Conservation (phyloP, 805 yeast genomes). For the Maudiozyma bulderi region DNA sequence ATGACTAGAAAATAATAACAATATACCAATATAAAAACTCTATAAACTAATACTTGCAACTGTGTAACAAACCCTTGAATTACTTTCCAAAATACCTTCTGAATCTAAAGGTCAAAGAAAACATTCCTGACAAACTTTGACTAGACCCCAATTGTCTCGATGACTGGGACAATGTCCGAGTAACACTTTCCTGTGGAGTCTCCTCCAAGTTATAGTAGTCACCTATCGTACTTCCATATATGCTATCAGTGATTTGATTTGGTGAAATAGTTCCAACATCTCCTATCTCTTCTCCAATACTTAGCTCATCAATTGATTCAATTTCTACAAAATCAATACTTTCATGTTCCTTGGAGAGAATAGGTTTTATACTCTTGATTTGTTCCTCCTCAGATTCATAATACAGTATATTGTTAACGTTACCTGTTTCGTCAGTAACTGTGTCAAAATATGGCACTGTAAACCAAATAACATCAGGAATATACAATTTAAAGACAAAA, state of each 20-base stretch:
- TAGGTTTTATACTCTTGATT: background rate
- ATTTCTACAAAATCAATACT: constrained; percentile 20
- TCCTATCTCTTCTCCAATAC: constrained; percentile 22
- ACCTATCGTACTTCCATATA: background rate
- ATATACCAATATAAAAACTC: too few relatives aligned
- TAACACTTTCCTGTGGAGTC: background rate
- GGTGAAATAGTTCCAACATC: background rate
- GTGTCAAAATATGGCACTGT: constrained; percentile 20
- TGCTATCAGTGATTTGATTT: background rate
- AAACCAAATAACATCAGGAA: constrained; percentile 21
- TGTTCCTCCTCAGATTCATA: background rate
- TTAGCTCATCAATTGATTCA: constrained; percentile 23
- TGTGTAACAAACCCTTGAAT: background rate
- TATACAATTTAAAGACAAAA: constrained; percentile 16
- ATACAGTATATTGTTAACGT: constrained; percentile 16
- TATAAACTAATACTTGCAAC: too few relatives aligned
- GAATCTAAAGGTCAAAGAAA: constrained; percentile 4
- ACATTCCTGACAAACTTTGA: background rate
- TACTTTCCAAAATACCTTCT: background rate
- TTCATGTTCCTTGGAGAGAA: background rate
- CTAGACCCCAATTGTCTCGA: background rate
- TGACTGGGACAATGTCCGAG: background rate
- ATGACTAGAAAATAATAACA: too few relatives aligned
- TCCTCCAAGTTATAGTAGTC: constrained; percentile 1
- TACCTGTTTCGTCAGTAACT: constrained; percentile 15